Evolutionary conservation across 768 basidiomycete species (phyloP).

Genomic region (Suillus clintonianus): DNA sequence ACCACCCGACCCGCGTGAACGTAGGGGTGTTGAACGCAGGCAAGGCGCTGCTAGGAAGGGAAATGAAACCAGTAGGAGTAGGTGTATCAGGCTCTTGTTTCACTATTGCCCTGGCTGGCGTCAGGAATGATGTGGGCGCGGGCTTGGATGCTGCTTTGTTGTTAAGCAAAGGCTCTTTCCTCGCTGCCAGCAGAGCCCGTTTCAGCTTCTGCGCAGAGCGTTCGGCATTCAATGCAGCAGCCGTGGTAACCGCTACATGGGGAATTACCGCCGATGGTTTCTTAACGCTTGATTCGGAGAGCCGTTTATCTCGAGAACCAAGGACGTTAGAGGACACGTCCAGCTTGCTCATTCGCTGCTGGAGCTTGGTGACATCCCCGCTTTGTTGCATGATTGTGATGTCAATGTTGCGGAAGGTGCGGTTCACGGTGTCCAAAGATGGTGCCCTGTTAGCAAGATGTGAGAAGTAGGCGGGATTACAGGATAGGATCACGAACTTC

Average conservation of each 20-base stretch:
- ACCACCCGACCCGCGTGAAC: conserved; percentile 20
- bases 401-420: conserved; percentile 86
- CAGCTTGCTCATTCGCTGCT: conserved; percentile 54
- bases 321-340: conserved; percentile 34
- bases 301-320: conserved; percentile 41
- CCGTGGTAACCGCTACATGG: conserved; percentile 71
- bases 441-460: conserved; percentile 59
- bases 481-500: conserved; percentile 45
- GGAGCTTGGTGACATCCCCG: conserved; percentile 51
- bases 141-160: conserved; percentile 39
- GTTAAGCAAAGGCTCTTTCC: conserved; percentile 70
- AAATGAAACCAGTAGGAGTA: conserved; percentile 4
- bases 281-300: conserved; percentile 39
- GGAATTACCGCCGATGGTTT: conserved; percentile 54
- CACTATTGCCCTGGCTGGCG: conserved; percentile 26
- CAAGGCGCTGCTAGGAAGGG: conserved; percentile 19
- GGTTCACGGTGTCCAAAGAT: conserved; percentile 78
- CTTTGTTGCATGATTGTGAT: conserved; percentile 64
- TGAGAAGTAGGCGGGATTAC: neutral
- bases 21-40: conserved; percentile 24
- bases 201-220: conserved; percentile 72
- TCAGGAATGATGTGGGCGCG: conserved; percentile 26
- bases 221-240: conserved; percentile 82
- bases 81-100: conserved; percentile 10
- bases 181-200: conserved; percentile 57